These are phyloP conservation scores for Kluyveromyces sp. DNA, from an alignment of 1,139 yeast genomes.

Conservation along the genomic window DNA sequence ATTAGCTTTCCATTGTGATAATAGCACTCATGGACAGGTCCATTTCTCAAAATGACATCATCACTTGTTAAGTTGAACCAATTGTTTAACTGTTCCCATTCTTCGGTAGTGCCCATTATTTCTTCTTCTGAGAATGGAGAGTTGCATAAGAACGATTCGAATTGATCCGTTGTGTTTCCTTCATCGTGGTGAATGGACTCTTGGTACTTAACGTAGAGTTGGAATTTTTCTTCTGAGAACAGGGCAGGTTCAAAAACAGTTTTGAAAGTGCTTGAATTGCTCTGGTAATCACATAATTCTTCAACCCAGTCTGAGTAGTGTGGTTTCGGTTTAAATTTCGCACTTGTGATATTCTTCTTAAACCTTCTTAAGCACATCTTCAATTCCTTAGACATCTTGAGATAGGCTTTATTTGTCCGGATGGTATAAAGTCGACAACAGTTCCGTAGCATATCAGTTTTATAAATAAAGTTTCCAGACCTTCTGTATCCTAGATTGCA, in stretches of 20 bases:
- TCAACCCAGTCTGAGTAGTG: slow-evolving; percentile 26
- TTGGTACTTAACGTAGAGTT: slow-evolving; percentile 65
- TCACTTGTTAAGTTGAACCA: slow-evolving; percentile 25
- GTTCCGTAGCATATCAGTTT: slow-evolving; percentile 59
- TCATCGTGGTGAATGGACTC: slow-evolving; percentile 55
- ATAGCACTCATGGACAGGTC: slow-evolving; percentile 70
- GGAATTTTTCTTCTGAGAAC: slow-evolving; percentile 54
- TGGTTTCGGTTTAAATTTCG: not conserved
- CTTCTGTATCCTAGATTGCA: slow-evolving; percentile 73
- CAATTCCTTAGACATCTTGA: slow-evolving; percentile 55
- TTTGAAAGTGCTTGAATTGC: slow-evolving; percentile 32
- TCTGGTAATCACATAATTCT: slow-evolving; percentile 28
- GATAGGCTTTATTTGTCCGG: slow-evolving; percentile 44
- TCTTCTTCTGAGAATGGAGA: slow-evolving; percentile 45
- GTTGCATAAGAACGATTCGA: slow-evolving; percentile 60
- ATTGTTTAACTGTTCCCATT: slow-evolving; percentile 29
- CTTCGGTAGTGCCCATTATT: slow-evolving; percentile 22
- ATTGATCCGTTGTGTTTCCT: slow-evolving; percentile 37
- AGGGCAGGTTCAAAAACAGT: slow-evolving; percentile 48
- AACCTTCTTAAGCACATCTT: slow-evolving; percentile 60
- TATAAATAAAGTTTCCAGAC: slow-evolving; percentile 67
- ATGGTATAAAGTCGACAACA: slow-evolving; percentile 86
- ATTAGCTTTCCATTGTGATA: slow-evolving; percentile 55
- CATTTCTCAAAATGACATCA: slow-evolving; percentile 28
- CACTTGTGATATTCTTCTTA: slow-evolving; percentile 28